Evolutionary conservation across 148 eudicot genomes (phyloP), one percentile per base, ranked within the genome.

Genomic region (Vaccinium darrowii): DNA sequence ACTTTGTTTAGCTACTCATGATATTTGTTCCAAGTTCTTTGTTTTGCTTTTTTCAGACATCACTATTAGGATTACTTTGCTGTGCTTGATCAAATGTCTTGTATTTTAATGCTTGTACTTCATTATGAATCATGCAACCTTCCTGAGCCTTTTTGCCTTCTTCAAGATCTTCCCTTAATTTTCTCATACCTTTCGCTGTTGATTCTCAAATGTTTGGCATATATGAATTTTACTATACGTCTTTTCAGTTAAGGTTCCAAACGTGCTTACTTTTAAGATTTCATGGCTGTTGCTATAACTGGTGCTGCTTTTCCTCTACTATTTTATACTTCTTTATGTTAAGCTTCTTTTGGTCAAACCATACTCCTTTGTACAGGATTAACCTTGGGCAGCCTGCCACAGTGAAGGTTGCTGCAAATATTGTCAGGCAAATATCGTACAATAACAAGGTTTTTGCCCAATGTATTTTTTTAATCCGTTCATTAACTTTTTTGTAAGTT

Each of bases 301-400:
- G 80, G 4, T 50, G 54, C 56, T 6, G 2, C 80, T 50, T 77
- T 52, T 77, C 80, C 39, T n/a, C 8, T n/a, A 13, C 2, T 51
- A 25, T 77, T 58, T 77, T 77, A 16, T 47, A 19, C 23, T 73
- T 7, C 51, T 30, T 51, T 23, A 49, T 80, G 76, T 76, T 69
- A 16, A 84, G 27, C 79, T 43, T 62, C 78, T 75, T 47, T 11
- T 81, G 57, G 58, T 15, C 43, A 84, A 52, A 23, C 60, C 13
- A 19, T 83, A 33, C 43, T 74, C 30, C 5, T 78, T 65, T 81
- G 72, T 78, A 60, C 94, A 97, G 99, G 89, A 97, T 97, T 71
- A 98, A 95, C 84, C 94, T 93, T 84, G 99, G 94, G 82, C 95
- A 97, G 88, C 99, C 98, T 77, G 94, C 99, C 54, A 97, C 98